Evolutionary conservation across 108 stramenopile species (phyloP).

Genomic region (Epipyxis sp.): DNA sequence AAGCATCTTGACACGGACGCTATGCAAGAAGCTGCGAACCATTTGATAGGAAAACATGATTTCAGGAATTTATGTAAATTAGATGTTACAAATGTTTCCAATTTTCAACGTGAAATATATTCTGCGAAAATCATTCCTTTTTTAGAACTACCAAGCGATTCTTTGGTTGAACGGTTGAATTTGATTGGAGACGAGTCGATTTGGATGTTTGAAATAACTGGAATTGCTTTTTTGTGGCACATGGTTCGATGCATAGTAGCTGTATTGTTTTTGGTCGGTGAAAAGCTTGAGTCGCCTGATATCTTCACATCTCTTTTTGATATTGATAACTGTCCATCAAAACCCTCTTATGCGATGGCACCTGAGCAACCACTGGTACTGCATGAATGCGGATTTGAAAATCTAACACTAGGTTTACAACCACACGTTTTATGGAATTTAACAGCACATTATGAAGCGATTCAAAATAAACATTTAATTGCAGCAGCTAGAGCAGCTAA

Average conservation of each 20-base stretch:
- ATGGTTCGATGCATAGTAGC: conserved; percentile 92
- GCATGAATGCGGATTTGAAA: conserved; percentile 65
- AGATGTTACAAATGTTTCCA: conserved; percentile 78
- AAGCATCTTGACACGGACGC: conserved; percentile 63
- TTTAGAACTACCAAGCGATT: conserved; percentile 1
- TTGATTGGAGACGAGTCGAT: conserved; percentile 39
- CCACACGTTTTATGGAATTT: neutral
- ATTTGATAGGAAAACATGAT: conserved; percentile 85
- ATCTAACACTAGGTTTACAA: neutral
- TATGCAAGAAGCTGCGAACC: conserved; percentile 67
- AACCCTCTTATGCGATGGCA: conserved; percentile 87
- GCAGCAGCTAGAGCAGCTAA: neutral
- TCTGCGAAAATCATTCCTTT: conserved; percentile 15
- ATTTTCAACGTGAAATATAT: conserved; percentile 62
- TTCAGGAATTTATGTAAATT: conserved; percentile 98
- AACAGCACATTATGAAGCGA: neutral
- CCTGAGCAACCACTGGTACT: conserved; percentile 79
- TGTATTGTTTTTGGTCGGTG: conserved; percentile 83
- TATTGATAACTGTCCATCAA: conserved; percentile 72
- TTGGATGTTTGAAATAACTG: conserved; percentile 75
- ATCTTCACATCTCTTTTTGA: conserved; percentile 75
- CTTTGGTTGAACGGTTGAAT: conserved; percentile 5
- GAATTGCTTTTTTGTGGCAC: conserved; percentile 97
- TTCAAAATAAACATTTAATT: neutral
- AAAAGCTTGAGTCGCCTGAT: conserved; percentile 70